Evolutionary conservation across 2,329 filamentous ascomycete genomes (phyloP).

Genomic region (Botrytis fabae): DNA sequence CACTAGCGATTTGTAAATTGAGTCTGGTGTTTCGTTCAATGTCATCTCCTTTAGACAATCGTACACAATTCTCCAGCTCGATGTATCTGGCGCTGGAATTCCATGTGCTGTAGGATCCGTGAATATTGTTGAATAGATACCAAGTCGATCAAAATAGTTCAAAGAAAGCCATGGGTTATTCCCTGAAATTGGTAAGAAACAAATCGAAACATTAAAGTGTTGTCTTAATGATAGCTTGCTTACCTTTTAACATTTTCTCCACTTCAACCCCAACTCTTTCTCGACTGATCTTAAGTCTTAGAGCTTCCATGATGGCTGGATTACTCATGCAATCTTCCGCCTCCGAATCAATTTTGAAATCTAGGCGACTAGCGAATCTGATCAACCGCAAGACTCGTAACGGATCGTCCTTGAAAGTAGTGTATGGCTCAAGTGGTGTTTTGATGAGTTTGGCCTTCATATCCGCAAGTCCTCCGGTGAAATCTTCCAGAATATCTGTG

Average conservation of each 20-base stretch:
- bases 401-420: conserved; percentile 94
- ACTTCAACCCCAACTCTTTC: conserved; percentile 86
- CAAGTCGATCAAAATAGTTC: conserved; percentile 64
- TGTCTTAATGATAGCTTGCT: conserved; percentile 8
- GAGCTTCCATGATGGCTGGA: conserved; percentile 70
- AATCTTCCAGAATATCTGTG: conserved; percentile 77
- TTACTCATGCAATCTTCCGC: conserved; percentile 76
- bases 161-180: conserved; percentile 62
- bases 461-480: conserved; percentile 76
- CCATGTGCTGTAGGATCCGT: conserved; percentile 61
- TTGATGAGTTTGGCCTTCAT: conserved; percentile 72
- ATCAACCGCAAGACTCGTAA: conserved; percentile 83
- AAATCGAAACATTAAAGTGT: neutral
- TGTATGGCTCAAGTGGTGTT: conserved; percentile 82
- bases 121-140: conserved; percentile 72
- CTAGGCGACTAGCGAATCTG: conserved; percentile 82
- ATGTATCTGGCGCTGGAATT: conserved; percentile 56
- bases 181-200: conserved; percentile 43
- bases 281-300: conserved; percentile 87
- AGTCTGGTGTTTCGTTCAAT: conserved; percentile 47
- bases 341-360: conserved; percentile 72
- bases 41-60: conserved; percentile 58
- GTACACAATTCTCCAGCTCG: conserved; percentile 64
- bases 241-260: conserved; percentile 85
- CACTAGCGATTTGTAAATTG: conserved; percentile 57